Evolutionary conservation across 1,284 basidiomycete species (phyloP).

Genomic region (Apiotrichum siamense): DNA sequence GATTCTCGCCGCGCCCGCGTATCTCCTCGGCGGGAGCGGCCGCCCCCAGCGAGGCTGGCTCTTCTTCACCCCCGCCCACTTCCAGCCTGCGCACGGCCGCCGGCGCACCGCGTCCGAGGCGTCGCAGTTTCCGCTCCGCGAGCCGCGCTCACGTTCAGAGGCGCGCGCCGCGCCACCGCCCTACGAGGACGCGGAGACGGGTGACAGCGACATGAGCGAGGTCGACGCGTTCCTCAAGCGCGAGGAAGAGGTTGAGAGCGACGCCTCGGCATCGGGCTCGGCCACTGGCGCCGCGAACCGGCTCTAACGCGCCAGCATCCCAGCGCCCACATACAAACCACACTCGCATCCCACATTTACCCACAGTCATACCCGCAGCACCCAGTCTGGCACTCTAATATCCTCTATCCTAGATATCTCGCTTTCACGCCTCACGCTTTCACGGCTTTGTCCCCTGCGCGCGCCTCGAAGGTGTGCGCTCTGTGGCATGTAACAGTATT

Average conservation of each 20-base stretch:
- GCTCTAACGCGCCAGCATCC: too few species aligned
- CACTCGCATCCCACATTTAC: too few species aligned
- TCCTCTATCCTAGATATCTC: too few species aligned
- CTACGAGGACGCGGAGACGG: conserved; percentile 1
- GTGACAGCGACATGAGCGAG: conserved; percentile 27
- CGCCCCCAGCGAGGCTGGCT: conserved; percentile 29
- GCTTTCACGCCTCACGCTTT: too few species aligned
- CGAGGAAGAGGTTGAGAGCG: background rate
- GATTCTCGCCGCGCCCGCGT: conserved; percentile 40
- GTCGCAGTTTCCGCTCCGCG: conserved; percentile 30
- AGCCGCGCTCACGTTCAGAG: conserved; percentile 5
- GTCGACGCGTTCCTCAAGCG: conserved; percentile 31
- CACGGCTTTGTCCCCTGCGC: too few species aligned
- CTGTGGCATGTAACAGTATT: too few species aligned
- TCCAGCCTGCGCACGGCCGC: conserved; percentile 28
- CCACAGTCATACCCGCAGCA: too few species aligned
- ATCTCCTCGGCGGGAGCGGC: conserved; percentile 20
- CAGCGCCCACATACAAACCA: too few species aligned
- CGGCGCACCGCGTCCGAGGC: conserved; percentile 39
- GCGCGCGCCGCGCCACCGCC: conserved; percentile 6
- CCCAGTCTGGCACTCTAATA: too few species aligned
- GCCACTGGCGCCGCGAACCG: too few species aligned
- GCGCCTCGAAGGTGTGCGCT: too few species aligned
- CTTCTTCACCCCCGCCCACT: conserved; percentile 43
- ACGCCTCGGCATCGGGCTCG: too few species aligned